These are phyloP conservation scores for Arctium minus DNA, from an alignment of 129 eudicot genomes.

Conservation along the genomic window DNA sequence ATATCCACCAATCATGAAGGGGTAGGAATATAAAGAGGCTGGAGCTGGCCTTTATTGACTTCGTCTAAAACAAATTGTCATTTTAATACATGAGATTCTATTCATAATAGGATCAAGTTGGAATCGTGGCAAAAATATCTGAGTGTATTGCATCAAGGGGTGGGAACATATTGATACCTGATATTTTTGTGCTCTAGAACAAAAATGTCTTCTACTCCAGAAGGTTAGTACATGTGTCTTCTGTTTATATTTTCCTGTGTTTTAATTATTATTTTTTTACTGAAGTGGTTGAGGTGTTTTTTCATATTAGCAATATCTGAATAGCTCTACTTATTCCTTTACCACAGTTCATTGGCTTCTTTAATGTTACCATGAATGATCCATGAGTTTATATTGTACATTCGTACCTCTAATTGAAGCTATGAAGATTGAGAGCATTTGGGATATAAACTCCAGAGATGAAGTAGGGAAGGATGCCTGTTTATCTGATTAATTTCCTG, in stretches of 20 bases:
- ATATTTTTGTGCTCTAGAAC: slow-evolving; percentile 82
- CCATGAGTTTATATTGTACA: not conserved
- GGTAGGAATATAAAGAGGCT: not conserved
- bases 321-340: not conserved
- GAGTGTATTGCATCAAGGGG: slow-evolving; percentile 92
- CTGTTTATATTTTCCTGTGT: not conserved
- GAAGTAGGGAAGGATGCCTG: not conserved
- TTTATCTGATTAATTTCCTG: not conserved
- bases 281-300: not conserved
- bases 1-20: not conserved
- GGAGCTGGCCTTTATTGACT: not conserved
- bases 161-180: slow-evolving; percentile 83
- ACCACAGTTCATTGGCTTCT: not conserved
- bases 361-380: not conserved
- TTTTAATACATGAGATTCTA: not conserved
- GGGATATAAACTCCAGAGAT: not conserved
- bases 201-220: slow-evolving; percentile 79
- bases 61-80: not conserved
- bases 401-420: not conserved
- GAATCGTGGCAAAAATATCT: slow-evolving; percentile 88
- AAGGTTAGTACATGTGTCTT: slow-evolving; percentile 35
- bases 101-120: slow-evolving; percentile 64
- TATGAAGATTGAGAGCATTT: not conserved
- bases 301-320: not conserved
- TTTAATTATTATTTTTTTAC: not conserved